Base-by-base conservation (phyloP, 306 rosid genomes). In the Cucurbita maxima region DNA sequence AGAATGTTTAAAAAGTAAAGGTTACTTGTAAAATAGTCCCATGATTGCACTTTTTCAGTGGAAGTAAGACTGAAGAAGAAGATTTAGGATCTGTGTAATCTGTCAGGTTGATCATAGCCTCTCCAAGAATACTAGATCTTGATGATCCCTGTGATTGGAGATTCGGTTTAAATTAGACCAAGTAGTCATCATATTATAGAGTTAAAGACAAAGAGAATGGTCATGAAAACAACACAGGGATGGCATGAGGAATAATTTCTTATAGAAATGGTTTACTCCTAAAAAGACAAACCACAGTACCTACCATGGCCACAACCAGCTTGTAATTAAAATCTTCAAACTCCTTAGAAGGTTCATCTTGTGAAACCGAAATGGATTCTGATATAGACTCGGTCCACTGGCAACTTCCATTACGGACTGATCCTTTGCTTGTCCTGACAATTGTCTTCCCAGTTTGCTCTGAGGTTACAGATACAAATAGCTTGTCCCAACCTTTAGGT, bases 401-500 rank as follows among this genome's bases (percentile, higher is more conserved):
- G 71, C 88, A 84, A 75, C 73, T 64, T 64, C 85, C 88, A 53
- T 79, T 79, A 16, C 80, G 83, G 61, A 79, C 88, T 50, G 25
- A 19, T 12, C 76, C 80, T 64, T 81, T 79, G 80, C 83, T 75
- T 10, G 85, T 73, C 48, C 82, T 79, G 1, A 75, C 59, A 66
- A 84, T 59, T 13, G 82, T 71, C 37, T 81, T 84, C 43, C 83
- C 85, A 11, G 80, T 81, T 75, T 81, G 82, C 4, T 76, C 80
- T 12, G 82, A 76, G 50, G 79, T 75, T 40, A 81, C 48, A 44
- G 88, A 81, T 71, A 84, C 55, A 75, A 52, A 78, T 72, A 84
- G 72, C 80, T 77, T 84, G 74, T 84, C 88, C 88, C 88, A 84
- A 74, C 83, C 85, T 76, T 76, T 81, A 16, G 88, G 85, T 34